Evolutionary conservation across 2,329 filamentous ascomycete species (phyloP), one percentile per base, ranked within the genome.

Genomic region (Aspergillus amoenus): DNA sequence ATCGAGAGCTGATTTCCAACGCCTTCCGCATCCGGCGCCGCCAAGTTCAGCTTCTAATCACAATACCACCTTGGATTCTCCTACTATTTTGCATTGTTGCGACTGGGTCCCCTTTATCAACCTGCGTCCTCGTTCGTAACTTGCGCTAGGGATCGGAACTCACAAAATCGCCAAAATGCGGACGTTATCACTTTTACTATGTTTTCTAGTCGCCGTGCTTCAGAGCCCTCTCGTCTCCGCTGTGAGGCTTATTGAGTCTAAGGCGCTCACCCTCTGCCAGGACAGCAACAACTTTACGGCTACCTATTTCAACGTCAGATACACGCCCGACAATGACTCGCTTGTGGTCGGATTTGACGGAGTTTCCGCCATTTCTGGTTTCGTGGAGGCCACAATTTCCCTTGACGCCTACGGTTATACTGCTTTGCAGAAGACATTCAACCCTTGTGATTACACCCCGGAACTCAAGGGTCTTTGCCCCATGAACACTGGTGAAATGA

Each of bases 401-500:
- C 83, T 96, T 65, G 84, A 87, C 59, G 93, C 91, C 51, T 97
- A 97, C 71, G 93, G 93, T 52, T 91, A 89, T 75, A 79, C 84
- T 37, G 85, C 90, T 63, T 76, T 93, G 65, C 83, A 82, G 61
- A 77, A 84, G 64, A 84, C 78, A 4, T 74, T 97, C 64, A 80
- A 96, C 70, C 93, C 93, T 45, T 97, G 93, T 79, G 77, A 83
- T 27, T 81, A 24, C 7, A 7, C 5, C 5, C 12, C 84, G 61
- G 72, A 81, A 34, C 80, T 95, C 60, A 76, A 81, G 59, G 91
- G 91, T 73, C 83, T 97, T 68, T 97, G 93, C 76, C 93, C 93
- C 57, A 96, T 97, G 92, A 89, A 86, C 62, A 85, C 91, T 8
- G 92, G 91, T 64, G 88, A 89, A 67, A 88, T 96, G 70, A 84